Evolutionary conservation across 129 eudicot genomes (phyloP), one percentile per base, ranked within the genome.

Genomic region (Tagetes erecta): DNA sequence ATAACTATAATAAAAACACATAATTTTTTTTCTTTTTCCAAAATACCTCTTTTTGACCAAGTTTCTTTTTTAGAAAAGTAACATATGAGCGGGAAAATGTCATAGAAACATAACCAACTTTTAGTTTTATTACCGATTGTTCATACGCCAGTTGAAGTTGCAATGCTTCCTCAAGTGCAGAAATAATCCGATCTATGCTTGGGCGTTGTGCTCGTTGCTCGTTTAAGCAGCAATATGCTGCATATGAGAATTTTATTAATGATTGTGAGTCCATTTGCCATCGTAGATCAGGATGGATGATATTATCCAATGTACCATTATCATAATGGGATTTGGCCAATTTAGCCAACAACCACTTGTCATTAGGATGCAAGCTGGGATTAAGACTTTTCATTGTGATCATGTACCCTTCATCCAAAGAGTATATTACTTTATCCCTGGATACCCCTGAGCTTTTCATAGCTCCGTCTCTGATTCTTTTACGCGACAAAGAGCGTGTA

Each of bases 161-260:
- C 42, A 68, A 31, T 68, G 72, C 58, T 68, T 68, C n/a, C 31
- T 68, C 42, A 68, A 68, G 72, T 11, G 10, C 4, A 38, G 13
- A 13, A 34, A 64, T n/a, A 14, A 64, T 9, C 11, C 11, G 50
- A 39, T 64, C 70, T 40, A 64, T 64, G 40, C 40, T 40, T 39
- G 70, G 70, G 34, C 70, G 70, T 39, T 64, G 49, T 64, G 49
- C 10, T 9, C 11, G 58, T 68, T 33, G 57, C 7, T 46, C 42
- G 1, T 11, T 68, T 12, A 68, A 46, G 58, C 72, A 68, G 30
- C 55, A 8, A 46, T 45, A 45, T 0, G 72, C 58, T 46, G 58
- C 38, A 9, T 46, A n/a, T 31, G 57, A 68, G 72, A 46, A 68
- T 13, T 3, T 46, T 7, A 10, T 11, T 3, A 68, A 6, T 6